Percentiles rank a stretch among this genome's conserved stretches.
These are phyloP conservation scores for Hypoxylon sp. DNA, from an alignment of 2,329 filamentous ascomycete species.

Conservation along the genomic window DNA sequence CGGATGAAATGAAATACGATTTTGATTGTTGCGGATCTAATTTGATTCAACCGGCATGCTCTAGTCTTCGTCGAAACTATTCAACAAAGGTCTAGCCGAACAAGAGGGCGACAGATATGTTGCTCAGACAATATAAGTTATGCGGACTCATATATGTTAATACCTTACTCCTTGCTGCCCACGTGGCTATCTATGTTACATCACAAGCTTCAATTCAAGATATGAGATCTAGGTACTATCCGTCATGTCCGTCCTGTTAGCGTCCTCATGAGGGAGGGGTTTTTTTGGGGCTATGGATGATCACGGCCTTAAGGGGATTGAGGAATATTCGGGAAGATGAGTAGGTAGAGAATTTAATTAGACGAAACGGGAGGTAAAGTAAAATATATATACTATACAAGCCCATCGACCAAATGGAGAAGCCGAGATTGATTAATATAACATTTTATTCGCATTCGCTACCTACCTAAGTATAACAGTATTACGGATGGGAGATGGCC, in stretches of 20 bases:
- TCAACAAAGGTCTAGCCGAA: not conserved
- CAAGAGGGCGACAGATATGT: not conserved
- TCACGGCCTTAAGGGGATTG: not conserved
- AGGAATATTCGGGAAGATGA: not conserved
- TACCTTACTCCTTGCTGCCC: conserved; percentile 12
- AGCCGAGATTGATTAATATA: not conserved
- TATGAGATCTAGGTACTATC: not conserved
- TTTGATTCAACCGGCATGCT: conserved; percentile 25
- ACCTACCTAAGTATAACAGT: not conserved
- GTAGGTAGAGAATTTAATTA: not conserved
- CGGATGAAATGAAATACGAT: not conserved
- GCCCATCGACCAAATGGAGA: not conserved
- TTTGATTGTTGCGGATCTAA: not conserved
- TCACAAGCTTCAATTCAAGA: not conserved
- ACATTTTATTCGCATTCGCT: not conserved
- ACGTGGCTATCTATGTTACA: conserved; percentile 23
- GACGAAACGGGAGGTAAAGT: not conserved
- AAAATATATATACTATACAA: not conserved
- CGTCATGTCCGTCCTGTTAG: not conserved
- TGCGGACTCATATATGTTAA: conserved; percentile 18
- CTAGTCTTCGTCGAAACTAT: not conserved
- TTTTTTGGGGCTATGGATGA: not conserved
- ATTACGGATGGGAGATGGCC: not conserved
- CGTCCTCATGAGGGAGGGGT: not conserved
- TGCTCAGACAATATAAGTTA: conserved; percentile 2